Percentiles rank a stretch among this genome's conserved stretches.
Conservation (phyloP, 768 basidiomycete genomes). For the Tylopilus sp. region DNA sequence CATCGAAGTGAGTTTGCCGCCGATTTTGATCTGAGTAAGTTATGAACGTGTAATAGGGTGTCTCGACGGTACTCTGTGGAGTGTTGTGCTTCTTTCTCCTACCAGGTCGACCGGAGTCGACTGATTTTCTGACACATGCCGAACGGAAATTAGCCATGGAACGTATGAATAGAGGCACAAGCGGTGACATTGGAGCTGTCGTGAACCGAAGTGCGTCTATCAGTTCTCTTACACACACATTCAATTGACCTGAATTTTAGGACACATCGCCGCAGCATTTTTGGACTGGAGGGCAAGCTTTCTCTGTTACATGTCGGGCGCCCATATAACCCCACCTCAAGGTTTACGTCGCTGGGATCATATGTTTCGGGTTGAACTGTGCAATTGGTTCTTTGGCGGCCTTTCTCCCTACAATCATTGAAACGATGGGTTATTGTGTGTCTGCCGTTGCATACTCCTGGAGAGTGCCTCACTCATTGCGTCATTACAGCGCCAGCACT, state of each 20-base stretch:
- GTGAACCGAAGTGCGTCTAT: slow-evolving; percentile 36
- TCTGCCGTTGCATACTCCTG: not conserved
- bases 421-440: slow-evolving; percentile 46
- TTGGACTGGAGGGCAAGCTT: slow-evolving; percentile 42
- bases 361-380: slow-evolving; percentile 47
- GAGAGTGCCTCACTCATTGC: not conserved
- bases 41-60: slow-evolving; percentile 41
- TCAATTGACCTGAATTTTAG: slow-evolving; percentile 21
- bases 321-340: slow-evolving; percentile 9
- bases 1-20: slow-evolving; percentile 17
- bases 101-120: slow-evolving; percentile 33
- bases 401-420: slow-evolving; percentile 55
- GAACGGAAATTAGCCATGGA: slow-evolving; percentile 33
- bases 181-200: slow-evolving; percentile 40
- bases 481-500: slow-evolving; percentile 36
- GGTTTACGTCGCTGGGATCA: slow-evolving; percentile 46
- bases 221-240: not conserved
- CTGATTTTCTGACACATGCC: slow-evolving; percentile 30
- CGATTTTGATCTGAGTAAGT: not conserved
- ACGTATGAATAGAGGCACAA: slow-evolving; percentile 39
- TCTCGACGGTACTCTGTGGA: slow-evolving; percentile 41
- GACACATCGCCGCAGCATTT: slow-evolving; percentile 42
- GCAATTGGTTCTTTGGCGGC: slow-evolving; percentile 49
- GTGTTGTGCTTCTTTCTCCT: slow-evolving; percentile 28
- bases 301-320: not conserved